phyloP scores from a whole-genome alignment of 345 rosid species.

The Citrus reticulata region DNA sequence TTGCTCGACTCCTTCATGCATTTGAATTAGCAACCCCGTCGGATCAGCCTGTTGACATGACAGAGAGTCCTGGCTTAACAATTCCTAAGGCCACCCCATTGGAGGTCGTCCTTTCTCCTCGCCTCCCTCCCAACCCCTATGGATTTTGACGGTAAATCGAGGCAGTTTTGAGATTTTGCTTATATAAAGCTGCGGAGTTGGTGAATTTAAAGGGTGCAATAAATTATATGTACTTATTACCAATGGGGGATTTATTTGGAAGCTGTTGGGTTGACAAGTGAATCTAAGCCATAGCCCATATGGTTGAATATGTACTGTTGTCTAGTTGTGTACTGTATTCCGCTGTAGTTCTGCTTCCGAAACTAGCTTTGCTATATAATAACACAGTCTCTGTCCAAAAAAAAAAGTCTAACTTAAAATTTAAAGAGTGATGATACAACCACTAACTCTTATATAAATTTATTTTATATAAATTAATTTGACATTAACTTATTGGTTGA shows the following conservation, averaged over 20 bases:
- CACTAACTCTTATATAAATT: too few relatives aligned
- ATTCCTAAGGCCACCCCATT: constrained; percentile 46
- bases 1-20: constrained; percentile 43
- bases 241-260: neutral
- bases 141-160: neutral
- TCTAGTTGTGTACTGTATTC: neutral
- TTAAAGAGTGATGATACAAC: rapidly evolving
- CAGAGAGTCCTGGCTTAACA: constrained; percentile 37
- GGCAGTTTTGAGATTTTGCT: neutral
- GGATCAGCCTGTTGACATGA: constrained; percentile 31
- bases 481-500: too few relatives aligned
- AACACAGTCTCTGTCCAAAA: too few relatives aligned
- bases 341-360: neutral
- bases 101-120: constrained; percentile 37
- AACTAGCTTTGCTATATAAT: neutral
- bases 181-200: neutral
- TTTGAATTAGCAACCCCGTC: constrained; percentile 28
- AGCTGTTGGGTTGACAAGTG: neutral
- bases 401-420: too few relatives aligned
- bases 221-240: neutral
- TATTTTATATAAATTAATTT: too few relatives aligned
- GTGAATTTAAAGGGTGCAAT: neutral
- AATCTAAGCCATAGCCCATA: neutral
- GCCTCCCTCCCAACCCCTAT: constrained; percentile 23
- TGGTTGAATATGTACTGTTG: neutral